Conservation (phyloP, 371 early-diverging fungal species). For the Polyrhizophydium stewartii region DNA sequence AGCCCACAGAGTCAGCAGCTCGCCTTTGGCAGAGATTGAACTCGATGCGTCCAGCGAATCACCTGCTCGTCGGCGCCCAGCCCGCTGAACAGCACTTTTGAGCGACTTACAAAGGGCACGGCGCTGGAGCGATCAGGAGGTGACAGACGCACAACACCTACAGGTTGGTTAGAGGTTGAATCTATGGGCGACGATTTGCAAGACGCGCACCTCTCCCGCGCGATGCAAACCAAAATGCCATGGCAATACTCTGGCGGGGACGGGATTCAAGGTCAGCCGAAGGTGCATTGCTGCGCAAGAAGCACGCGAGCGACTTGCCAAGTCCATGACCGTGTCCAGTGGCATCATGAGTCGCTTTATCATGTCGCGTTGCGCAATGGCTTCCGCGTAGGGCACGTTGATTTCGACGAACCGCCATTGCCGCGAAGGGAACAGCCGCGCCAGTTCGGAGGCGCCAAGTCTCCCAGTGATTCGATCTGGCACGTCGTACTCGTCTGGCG, state of each 20-base stretch:
- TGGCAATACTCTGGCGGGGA: slow-evolving; percentile 73
- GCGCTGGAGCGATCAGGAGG: too few species aligned
- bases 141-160: too few species aligned
- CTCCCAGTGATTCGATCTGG: slow-evolving; percentile 87
- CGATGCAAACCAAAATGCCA: slow-evolving; percentile 95
- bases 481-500: slow-evolving; percentile 55
- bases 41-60: neutral
- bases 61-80: slow-evolving; percentile 93
- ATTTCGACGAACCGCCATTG: slow-evolving; percentile 87
- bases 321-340: slow-evolving; percentile 88
- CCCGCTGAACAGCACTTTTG: slow-evolving; percentile 82
- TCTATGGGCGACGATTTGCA: too few species aligned
- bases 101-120: slow-evolving; percentile 11
- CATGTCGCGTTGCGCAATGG: slow-evolving; percentile 43
- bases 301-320: slow-evolving; percentile 36
- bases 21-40: neutral
- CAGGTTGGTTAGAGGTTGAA: too few species aligned
- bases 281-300: too few species aligned
- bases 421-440: slow-evolving; percentile 57
- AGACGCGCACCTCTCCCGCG: slow-evolving; percentile 53
- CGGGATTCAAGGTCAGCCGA: too few species aligned
- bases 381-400: slow-evolving; percentile 77
- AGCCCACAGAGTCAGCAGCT: neutral
- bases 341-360: slow-evolving; percentile 77
- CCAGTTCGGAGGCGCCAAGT: slow-evolving; percentile 25